These are phyloP conservation scores for Aleurites moluccanus DNA, from an alignment of 441 rosid genomes.

Conservation along the genomic window DNA sequence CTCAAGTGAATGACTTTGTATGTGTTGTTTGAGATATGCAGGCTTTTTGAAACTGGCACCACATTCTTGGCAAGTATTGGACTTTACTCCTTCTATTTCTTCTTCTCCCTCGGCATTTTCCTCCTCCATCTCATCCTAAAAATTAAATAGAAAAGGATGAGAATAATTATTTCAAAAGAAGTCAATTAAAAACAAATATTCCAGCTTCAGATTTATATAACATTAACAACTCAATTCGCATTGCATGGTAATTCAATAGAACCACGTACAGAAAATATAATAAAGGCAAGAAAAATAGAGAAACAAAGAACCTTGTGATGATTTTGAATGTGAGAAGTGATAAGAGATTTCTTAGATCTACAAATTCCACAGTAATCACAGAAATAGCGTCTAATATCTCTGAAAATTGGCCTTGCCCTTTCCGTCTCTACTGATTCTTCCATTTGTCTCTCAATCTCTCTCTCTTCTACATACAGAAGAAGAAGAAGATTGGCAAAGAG, in stretches of 20 bases:
- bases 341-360: slow-evolving; percentile 76
- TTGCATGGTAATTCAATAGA: too few relatives aligned
- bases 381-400: slow-evolving; percentile 59
- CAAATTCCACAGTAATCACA: slow-evolving; percentile 82
- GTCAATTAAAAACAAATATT: too few relatives aligned
- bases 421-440: slow-evolving; percentile 19
- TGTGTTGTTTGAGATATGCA: slow-evolving; percentile 76
- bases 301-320: slow-evolving; percentile 49
- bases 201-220: too few relatives aligned
- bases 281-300: not conserved
- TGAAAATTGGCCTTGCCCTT: slow-evolving; percentile 27
- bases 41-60: slow-evolving; percentile 75
- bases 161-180: too few relatives aligned
- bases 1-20: slow-evolving; percentile 79
- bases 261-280: too few relatives aligned
- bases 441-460: too few relatives aligned
- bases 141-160: not conserved
- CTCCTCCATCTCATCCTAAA: slow-evolving; percentile 53
- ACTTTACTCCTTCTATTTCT: slow-evolving; percentile 20
- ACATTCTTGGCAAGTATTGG: slow-evolving; percentile 56
- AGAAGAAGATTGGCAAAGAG: too few relatives aligned
- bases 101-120: slow-evolving; percentile 27
- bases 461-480: too few relatives aligned
- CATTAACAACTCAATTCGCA: too few relatives aligned
- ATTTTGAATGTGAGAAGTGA: slow-evolving; percentile 52